Evolutionary conservation across 768 basidiomycete genomes (phyloP), one percentile per base, ranked within the genome.

Genomic region (Melanogaster broomeanus): DNA sequence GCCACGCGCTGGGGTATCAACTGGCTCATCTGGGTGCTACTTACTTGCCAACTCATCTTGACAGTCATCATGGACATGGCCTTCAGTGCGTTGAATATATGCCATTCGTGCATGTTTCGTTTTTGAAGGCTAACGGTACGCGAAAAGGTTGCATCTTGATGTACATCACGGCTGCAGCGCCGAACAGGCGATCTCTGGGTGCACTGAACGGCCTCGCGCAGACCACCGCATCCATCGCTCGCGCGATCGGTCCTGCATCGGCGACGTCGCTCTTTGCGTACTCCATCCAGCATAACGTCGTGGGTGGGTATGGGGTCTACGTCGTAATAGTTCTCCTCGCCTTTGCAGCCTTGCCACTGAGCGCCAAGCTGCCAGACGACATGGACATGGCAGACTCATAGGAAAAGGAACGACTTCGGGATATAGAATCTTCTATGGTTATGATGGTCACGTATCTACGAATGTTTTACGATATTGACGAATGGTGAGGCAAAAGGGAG

Each of bases 151-250:
- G 30, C n/a, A 10, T 38, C 42, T 19, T 13, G 6, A 33, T 22
- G 18, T 31, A 16, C 25, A 7, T 48, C 34, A 2, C 6, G 24
- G 58, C 79, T 22, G 73, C 85, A 18, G 71, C 85, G 1, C 85
- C 85, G 11, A 84, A 84, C 57, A 74, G 73, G 42, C 77, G 79
- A 24, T 79, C 81, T 6, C 72, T 87, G 10, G 85, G 85, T 31
- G 78, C 84, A 9, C 83, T 81, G 16, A 86, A 86, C 59, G 85
- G 85, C 25, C 59, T 56, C 46, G 54, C 49, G 46, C 61, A 57
- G 48, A 53, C 46, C 42, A 45, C 43, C 8, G 55, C 55, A 31
- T 55, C 62, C 6, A 30, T 67, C 9, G 49, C 56, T 24, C 52
- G 61, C 19, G 58, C 63, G 22, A 34, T 66, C 27, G 65, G 58